phyloP scores from a whole-genome alignment of 805 yeast species.

The Candida pini region DNA sequence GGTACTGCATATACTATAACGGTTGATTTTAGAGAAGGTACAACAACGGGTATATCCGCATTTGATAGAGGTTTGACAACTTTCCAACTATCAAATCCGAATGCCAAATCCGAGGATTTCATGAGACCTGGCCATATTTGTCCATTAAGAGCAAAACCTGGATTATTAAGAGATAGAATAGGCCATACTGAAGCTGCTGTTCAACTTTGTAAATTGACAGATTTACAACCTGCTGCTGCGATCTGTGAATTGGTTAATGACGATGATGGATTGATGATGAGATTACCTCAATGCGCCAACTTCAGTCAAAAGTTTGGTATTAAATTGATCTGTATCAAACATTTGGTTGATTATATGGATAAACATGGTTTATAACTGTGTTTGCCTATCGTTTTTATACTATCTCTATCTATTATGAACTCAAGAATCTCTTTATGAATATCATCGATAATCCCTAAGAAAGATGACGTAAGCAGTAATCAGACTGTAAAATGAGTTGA shows the following conservation, averaged over 20 bases:
- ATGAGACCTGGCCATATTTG: conserved; percentile 91
- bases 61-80: conserved; percentile 88
- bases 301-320: conserved; percentile 60
- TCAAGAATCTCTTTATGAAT: no score
- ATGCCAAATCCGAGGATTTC: conserved; percentile 56
- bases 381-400: no score
- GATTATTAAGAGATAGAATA: conserved; percentile 71
- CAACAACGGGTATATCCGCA: conserved; percentile 96
- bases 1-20: conserved; percentile 97
- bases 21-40: conserved; percentile 78
- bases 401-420: no score
- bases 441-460: no score
- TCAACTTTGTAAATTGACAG: conserved; percentile 73
- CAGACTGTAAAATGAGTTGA: no score
- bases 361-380: conserved; percentile 10
- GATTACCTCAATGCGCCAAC: conserved; percentile 75
- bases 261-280: conserved; percentile 92
- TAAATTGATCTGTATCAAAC: conserved; percentile 75
- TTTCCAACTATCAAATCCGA: conserved; percentile 57
- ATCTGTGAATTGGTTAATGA: conserved; percentile 93
- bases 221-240: conserved; percentile 79
- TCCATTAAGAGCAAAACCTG: conserved; percentile 87
- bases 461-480: no score
- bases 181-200: conserved; percentile 99
- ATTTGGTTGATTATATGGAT: conserved; percentile 51